Evolutionary conservation across 192 early-diverging fungal species (phyloP).

Genomic region (Haplosporangium gracile): DNA sequence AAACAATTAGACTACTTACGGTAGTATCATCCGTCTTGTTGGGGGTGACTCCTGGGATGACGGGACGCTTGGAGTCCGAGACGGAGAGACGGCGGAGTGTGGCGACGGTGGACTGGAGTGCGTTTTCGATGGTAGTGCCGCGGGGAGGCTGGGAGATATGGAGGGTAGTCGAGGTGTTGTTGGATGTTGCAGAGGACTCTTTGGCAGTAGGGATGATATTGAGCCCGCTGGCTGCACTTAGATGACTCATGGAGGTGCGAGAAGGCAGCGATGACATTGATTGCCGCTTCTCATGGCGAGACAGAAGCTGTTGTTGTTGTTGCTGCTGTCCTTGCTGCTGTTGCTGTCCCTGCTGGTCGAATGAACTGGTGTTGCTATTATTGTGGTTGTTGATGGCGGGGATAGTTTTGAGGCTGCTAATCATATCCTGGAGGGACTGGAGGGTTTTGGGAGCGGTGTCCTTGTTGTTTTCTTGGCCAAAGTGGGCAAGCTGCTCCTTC

Average conservation of each 20-base stretch:
- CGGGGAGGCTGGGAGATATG: constrained; percentile 55
- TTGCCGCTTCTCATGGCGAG: constrained; percentile 51
- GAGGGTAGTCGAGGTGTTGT: constrained; percentile 30
- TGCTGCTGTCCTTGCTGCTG: neutral
- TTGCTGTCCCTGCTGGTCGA: neutral
- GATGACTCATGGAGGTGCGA: constrained; percentile 21
- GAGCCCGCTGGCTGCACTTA: constrained; percentile 3
- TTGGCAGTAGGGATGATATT: constrained; percentile 13
- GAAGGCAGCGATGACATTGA: constrained; percentile 51
- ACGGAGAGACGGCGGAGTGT: constrained; percentile 58
- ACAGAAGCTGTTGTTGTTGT: constrained; percentile 6
- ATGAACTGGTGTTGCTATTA: constrained; percentile 10
- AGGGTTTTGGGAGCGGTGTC: constrained; percentile 58
- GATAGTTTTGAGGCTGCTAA: constrained; percentile 65
- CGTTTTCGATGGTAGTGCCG: constrained; percentile 56
- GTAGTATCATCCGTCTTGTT: constrained; percentile 44
- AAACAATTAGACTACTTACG: constrained; percentile 1
- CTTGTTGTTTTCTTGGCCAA: constrained; percentile 45
- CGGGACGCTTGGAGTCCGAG: constrained; percentile 52
- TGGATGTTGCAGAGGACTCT: constrained; percentile 3
- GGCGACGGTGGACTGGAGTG: constrained; percentile 58
- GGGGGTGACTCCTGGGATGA: constrained; percentile 16
- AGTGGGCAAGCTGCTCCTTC: constrained; percentile 53
- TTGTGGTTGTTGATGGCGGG: constrained; percentile 41
- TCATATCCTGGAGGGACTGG: constrained; percentile 68